Percentiles rank a stretch among this genome's conserved stretches.
Evolutionary conservation across 768 basidiomycete species (phyloP).

Genomic region (Hericium alpestre): DNA sequence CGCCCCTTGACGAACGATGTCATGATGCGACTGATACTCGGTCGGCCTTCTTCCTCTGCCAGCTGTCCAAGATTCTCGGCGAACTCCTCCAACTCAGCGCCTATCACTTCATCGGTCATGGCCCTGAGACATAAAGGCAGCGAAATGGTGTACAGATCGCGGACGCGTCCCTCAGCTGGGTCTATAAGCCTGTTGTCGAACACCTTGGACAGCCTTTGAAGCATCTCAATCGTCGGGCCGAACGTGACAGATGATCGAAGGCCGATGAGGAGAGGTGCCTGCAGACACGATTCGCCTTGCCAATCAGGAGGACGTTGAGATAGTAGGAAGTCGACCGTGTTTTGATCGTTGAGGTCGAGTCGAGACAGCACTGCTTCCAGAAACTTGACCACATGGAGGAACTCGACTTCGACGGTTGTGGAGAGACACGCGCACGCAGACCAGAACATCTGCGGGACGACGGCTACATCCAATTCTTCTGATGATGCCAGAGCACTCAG

Average conservation of each 20-base stretch:
- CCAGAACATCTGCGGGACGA: constrained; percentile 85
- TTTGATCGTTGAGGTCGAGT: constrained; percentile 59
- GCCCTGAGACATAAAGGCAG: constrained; percentile 86
- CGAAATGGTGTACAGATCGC: constrained; percentile 71
- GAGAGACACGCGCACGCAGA: constrained; percentile 69
- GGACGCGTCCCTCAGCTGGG: constrained; percentile 54
- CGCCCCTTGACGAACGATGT: constrained; percentile 76
- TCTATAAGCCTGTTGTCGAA: constrained; percentile 62
- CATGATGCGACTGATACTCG: constrained; percentile 83
- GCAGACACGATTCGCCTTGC: constrained; percentile 53
- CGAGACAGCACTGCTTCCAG: constrained; percentile 55
- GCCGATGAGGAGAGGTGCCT: constrained; percentile 63
- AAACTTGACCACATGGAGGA: constrained; percentile 52
- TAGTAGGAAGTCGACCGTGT: constrained; percentile 58
- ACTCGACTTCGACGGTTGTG: constrained; percentile 78
- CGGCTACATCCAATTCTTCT: constrained; percentile 43
- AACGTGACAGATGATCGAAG: constrained; percentile 70
- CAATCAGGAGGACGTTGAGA: constrained; percentile 63
- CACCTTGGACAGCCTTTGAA: constrained; percentile 52
- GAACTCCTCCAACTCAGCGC: constrained; percentile 54
- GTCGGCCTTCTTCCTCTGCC: constrained; percentile 60
- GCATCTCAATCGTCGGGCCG: constrained; percentile 52
- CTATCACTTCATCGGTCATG: constrained; percentile 52
- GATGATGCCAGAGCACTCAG: constrained; percentile 51
- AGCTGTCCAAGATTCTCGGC: constrained; percentile 63